Evolutionary conservation across 176 grass and related monocot species (phyloP).

Genomic region (Secale cereale): DNA sequence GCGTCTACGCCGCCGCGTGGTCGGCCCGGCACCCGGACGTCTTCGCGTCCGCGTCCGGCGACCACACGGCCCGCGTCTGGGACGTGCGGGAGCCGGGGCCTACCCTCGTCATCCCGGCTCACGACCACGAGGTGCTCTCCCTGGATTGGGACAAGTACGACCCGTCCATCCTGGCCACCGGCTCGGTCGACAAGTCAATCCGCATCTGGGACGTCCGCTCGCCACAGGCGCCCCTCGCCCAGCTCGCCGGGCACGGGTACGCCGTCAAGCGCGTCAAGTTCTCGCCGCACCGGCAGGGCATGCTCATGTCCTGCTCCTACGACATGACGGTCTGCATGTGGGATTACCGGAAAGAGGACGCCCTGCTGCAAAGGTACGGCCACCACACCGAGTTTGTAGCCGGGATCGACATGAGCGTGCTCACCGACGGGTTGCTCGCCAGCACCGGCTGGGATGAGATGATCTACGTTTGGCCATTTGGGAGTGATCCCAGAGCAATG

Average conservation of each 20-base stretch:
- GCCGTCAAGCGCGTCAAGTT: slow-evolving; percentile 80
- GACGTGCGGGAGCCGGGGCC: slow-evolving; percentile 10
- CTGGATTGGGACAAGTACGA: slow-evolving; percentile 65
- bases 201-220: slow-evolving; percentile 85
- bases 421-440: slow-evolving; percentile 70
- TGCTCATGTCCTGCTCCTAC: slow-evolving; percentile 86
- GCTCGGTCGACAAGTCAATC: slow-evolving; percentile 82
- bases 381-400: slow-evolving; percentile 87
- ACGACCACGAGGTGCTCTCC: slow-evolving; percentile 18
- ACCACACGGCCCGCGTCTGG: slow-evolving; percentile 6
- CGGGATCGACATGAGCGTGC: slow-evolving; percentile 83
- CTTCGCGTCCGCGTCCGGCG: slow-evolving; percentile 1
- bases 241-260: slow-evolving; percentile 67
- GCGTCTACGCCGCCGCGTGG: slow-evolving; percentile 14
- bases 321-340: slow-evolving; percentile 93
- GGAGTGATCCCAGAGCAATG: slow-evolving; percentile 65
- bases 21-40: slow-evolving; percentile 7
- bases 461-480: slow-evolving; percentile 76
- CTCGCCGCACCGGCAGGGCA: slow-evolving; percentile 71
- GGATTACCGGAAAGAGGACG: slow-evolving; percentile 83
- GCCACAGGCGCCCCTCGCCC: slow-evolving; percentile 48
- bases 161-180: slow-evolving; percentile 75
- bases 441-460: slow-evolving; percentile 86
- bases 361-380: slow-evolving; percentile 47
- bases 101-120: background rate